phyloP scores from a whole-genome alignment of 805 yeast genomes.

The Kodamaea laetipori region DNA sequence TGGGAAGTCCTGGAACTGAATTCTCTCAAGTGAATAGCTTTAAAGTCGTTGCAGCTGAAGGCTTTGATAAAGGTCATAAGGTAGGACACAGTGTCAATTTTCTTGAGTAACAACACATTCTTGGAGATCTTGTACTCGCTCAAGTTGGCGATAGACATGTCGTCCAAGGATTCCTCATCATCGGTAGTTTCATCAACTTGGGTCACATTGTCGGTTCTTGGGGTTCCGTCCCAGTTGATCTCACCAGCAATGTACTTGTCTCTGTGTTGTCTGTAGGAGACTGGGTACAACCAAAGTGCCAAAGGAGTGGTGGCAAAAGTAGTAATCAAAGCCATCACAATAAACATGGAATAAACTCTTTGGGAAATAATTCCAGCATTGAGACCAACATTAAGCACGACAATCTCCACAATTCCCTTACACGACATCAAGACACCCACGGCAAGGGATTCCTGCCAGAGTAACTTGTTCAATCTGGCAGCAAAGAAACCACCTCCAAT shows the following conservation, averaged over 20 bases:
- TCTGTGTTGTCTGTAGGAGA: slow-evolving; percentile 55
- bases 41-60: slow-evolving; percentile 35
- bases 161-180: slow-evolving; percentile 13
- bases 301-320: slow-evolving; percentile 82
- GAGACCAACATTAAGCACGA: slow-evolving; percentile 72
- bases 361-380: slow-evolving; percentile 66
- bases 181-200: slow-evolving; percentile 7
- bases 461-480: slow-evolving; percentile 60
- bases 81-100: slow-evolving; percentile 35
- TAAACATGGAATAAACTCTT: slow-evolving; percentile 75
- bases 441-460: slow-evolving; percentile 72
- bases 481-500: slow-evolving; percentile 66
- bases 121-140: slow-evolving; percentile 24
- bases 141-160: slow-evolving; percentile 20
- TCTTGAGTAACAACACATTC: slow-evolving; percentile 30
- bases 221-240: slow-evolving; percentile 30
- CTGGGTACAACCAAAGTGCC: slow-evolving; percentile 63
- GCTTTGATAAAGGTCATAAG: slow-evolving; percentile 36
- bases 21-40: slow-evolving; percentile 58
- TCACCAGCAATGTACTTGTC: slow-evolving; percentile 32
- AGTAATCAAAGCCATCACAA: slow-evolving; percentile 77
- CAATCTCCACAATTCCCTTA: slow-evolving; percentile 85
- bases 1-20: slow-evolving; percentile 71
- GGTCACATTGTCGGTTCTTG: slow-evolving; percentile 10
- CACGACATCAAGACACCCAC: slow-evolving; percentile 86